Conservation (phyloP, 371 early-diverging fungal genomes). For the Mucor circinelloides region DNA sequence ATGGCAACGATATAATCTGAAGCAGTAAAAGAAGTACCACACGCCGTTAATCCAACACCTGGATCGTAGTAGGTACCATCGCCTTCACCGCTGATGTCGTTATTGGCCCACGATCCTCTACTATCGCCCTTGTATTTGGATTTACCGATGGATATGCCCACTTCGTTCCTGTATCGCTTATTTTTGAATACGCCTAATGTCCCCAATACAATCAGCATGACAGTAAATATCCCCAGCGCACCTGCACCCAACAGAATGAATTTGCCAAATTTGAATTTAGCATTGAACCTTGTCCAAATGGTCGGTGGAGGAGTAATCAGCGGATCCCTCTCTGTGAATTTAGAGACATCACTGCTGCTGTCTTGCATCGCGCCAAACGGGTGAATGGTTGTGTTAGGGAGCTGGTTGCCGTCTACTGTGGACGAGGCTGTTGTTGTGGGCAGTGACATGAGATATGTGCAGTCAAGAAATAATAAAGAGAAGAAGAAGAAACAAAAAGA, state of each 20-base stretch:
- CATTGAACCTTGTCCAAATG: conserved; percentile 41
- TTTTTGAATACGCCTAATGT: conserved; percentile 40
- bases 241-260: conserved; percentile 29
- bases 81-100: conserved; percentile 38
- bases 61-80: conserved; percentile 57
- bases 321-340: conserved; percentile 19
- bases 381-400: conserved; percentile 1
- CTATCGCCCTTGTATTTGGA: conserved; percentile 44
- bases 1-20: conserved; percentile 44
- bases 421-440: not conserved
- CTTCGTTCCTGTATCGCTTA: conserved; percentile 23
- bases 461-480: not conserved
- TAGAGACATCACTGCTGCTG: conserved; percentile 9
- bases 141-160: conserved; percentile 38
- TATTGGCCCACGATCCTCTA: conserved; percentile 35
- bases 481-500: not conserved
- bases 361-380: conserved; percentile 22
- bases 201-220: conserved; percentile 43
- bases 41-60: conserved; percentile 44
- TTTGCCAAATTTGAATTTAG: conserved; percentile 35
- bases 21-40: conserved; percentile 43
- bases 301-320: conserved; percentile 33
- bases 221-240: conserved; percentile 20
- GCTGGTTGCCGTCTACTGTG: not conserved
- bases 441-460: not conserved